A percentile compares a stretch with the other conserved stretches of the same genome.
These are phyloP conservation scores for Solanum stenotomum DNA, from an alignment of 257 asterid species.

Conservation along the genomic window DNA sequence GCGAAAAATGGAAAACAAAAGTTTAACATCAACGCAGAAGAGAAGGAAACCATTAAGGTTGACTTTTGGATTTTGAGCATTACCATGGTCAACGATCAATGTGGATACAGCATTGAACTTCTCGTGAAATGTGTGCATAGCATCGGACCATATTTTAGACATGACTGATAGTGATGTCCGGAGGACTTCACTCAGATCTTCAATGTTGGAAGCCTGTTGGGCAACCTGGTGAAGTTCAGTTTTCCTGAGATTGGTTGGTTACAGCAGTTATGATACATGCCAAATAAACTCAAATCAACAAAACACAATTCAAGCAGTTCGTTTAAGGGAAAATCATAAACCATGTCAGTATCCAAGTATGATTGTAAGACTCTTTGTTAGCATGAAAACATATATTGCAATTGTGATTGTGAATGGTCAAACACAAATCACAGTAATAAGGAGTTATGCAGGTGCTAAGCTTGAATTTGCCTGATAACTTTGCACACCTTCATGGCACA, in stretches of 20 bases:
- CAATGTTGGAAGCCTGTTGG: slow-evolving; percentile 87
- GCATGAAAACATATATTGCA: neutral
- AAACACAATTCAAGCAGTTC: neutral
- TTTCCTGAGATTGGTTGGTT: slow-evolving; percentile 42
- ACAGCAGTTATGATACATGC: neutral
- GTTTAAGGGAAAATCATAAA: neutral
- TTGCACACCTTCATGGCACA: neutral
- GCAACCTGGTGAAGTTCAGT: slow-evolving; percentile 97
- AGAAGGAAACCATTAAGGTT: neutral
- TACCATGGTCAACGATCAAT: slow-evolving; percentile 85
- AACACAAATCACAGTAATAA: neutral
- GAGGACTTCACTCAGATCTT: slow-evolving; percentile 74
- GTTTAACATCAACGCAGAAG: slow-evolving; percentile 10
- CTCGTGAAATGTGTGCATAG: slow-evolving; percentile 65
- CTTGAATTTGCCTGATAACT: neutral
- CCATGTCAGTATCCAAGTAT: neutral
- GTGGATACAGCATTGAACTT: slow-evolving; percentile 64
- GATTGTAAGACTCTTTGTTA: neutral
- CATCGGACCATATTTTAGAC: slow-evolving; percentile 94
- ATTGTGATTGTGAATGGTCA: neutral
- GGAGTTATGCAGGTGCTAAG: neutral
- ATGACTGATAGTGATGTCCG: slow-evolving; percentile 62
- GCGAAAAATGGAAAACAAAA: slow-evolving; percentile 7
- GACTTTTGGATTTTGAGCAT: slow-evolving; percentile 1
- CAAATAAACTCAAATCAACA: neutral